A percentile compares a stretch with the other conserved stretches of the same genome.
These are phyloP conservation scores for Tricholoma flavovirens DNA, from an alignment of 768 basidiomycete genomes.

Conservation along the genomic window DNA sequence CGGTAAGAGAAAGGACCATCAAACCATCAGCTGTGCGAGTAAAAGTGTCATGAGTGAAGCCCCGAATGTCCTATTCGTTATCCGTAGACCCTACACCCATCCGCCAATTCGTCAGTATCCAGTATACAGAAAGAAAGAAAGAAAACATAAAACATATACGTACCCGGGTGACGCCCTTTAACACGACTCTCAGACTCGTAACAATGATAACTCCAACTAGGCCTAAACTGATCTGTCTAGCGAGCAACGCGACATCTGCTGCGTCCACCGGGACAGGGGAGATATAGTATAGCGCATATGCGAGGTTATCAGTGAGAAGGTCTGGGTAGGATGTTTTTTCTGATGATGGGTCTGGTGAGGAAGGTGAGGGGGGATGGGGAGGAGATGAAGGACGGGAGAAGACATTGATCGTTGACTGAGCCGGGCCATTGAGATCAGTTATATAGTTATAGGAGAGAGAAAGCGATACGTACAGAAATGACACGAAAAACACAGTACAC, in stretches of 20 bases:
- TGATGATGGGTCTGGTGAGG: slow-evolving; percentile 7
- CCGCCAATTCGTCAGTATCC: too few relatives aligned
- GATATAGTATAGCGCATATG: slow-evolving; percentile 26
- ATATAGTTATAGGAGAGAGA: too few relatives aligned
- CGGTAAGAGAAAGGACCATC: slow-evolving; percentile 5
- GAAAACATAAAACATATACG: slow-evolving; percentile 9
- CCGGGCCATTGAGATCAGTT: not conserved
- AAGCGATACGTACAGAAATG: too few relatives aligned
- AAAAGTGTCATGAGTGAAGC: slow-evolving; percentile 73
- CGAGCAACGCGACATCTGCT: slow-evolving; percentile 34
- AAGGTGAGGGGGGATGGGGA: slow-evolving; percentile 23
- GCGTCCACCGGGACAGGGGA: slow-evolving; percentile 18
- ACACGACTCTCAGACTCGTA: slow-evolving; percentile 62
- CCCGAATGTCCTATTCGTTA: slow-evolving; percentile 63
- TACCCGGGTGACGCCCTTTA: slow-evolving; percentile 62
- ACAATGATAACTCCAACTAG: slow-evolving; percentile 76
- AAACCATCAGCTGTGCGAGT: slow-evolving; percentile 80
- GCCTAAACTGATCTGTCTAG: slow-evolving; percentile 52
- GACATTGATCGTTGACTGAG: slow-evolving; percentile 48
- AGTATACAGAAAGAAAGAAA: too few relatives aligned
- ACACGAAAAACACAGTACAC: too few relatives aligned
- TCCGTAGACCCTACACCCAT: slow-evolving; percentile 43
- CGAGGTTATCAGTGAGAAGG: slow-evolving; percentile 36
- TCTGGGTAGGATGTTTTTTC: slow-evolving; percentile 8
- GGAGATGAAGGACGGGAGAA: slow-evolving; percentile 28